A percentile compares a stretch with the other conserved stretches of the same genome.
Evolutionary conservation across 2,329 filamentous ascomycete genomes (phyloP).

Genomic region (Nemania serpens): DNA sequence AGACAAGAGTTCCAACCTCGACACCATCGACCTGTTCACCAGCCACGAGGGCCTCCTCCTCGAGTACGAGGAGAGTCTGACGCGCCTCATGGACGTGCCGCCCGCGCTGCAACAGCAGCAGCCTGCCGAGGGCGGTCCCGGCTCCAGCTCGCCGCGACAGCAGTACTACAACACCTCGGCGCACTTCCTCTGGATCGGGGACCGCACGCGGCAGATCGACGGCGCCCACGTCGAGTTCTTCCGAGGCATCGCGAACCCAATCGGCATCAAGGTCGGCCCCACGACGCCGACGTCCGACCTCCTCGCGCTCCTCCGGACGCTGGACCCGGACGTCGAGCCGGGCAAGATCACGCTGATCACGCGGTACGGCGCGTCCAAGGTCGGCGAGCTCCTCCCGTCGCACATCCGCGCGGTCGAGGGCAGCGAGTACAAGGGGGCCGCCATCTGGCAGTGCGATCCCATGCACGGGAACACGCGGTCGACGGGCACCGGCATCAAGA

Average conservation of each 20-base stretch:
- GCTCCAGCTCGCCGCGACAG: slow-evolving; percentile 44
- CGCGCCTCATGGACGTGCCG: slow-evolving; percentile 73
- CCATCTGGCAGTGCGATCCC: slow-evolving; percentile 98
- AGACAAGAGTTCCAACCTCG: slow-evolving; percentile 79
- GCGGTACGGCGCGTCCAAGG: slow-evolving; percentile 82
- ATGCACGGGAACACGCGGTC: slow-evolving; percentile 87
- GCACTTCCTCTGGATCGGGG: slow-evolving; percentile 98
- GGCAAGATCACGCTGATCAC: slow-evolving; percentile 97
- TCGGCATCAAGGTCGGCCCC: slow-evolving; percentile 95
- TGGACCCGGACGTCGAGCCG: slow-evolving; percentile 81
- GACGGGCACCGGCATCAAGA: slow-evolving; percentile 83
- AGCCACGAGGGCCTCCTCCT: slow-evolving; percentile 93
- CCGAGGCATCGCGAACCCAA: slow-evolving; percentile 91
- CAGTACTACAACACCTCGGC: slow-evolving; percentile 93
- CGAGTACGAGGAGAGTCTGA: slow-evolving; percentile 91
- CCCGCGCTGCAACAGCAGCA: slow-evolving; percentile 38
- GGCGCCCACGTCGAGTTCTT: slow-evolving; percentile 97
- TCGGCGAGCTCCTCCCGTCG: slow-evolving; percentile 73
- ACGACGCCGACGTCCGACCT: slow-evolving; percentile 79
- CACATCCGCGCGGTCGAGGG: slow-evolving; percentile 89
- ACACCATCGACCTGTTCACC: slow-evolving; percentile 93
- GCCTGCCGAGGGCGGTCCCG: slow-evolving; percentile 37
- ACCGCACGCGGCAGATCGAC: slow-evolving; percentile 90
- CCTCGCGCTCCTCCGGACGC: slow-evolving; percentile 75
- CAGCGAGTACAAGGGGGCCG: slow-evolving; percentile 67